These are phyloP conservation scores for Diospyros lotus DNA, from an alignment of 148 eudicot genomes.

Conservation along the genomic window DNA sequence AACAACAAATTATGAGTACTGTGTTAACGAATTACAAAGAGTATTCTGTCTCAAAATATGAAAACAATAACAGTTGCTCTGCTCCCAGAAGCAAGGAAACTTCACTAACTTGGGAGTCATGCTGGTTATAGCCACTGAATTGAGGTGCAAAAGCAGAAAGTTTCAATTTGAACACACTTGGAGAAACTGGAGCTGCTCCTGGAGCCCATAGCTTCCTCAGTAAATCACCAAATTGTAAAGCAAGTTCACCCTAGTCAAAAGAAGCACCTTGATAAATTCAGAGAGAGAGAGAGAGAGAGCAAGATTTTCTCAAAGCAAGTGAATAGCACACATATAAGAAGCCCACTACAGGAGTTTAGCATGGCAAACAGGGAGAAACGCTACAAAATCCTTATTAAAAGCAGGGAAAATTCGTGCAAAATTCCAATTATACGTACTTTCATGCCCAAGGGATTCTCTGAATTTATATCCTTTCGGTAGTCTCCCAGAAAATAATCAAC, in stretches of 20 bases:
- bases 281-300: conserved; percentile 4
- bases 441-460: conserved; percentile 71
- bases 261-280: background rate
- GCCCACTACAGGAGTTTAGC: background rate
- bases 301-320: background rate
- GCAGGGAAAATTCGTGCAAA: background rate
- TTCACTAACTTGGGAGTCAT: conserved; percentile 77
- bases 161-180: conserved; percentile 56
- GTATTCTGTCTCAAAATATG: background rate
- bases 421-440: conserved; percentile 41
- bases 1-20: background rate
- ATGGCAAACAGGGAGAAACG: background rate
- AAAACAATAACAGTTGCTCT: conserved; percentile 6
- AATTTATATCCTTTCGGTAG: conserved; percentile 68
- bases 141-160: conserved; percentile 70
- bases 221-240: conserved; percentile 75
- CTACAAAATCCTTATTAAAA: conserved; percentile 4
- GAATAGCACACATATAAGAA: background rate
- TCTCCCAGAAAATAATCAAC: conserved; percentile 86
- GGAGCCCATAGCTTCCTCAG: conserved; percentile 77
- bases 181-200: conserved; percentile 45
- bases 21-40: background rate
- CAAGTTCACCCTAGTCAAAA: conserved; percentile 69
- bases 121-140: conserved; percentile 83
- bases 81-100: conserved; percentile 1